Conservation (phyloP, 768 basidiomycete species). For the Amanita phalloides region DNA sequence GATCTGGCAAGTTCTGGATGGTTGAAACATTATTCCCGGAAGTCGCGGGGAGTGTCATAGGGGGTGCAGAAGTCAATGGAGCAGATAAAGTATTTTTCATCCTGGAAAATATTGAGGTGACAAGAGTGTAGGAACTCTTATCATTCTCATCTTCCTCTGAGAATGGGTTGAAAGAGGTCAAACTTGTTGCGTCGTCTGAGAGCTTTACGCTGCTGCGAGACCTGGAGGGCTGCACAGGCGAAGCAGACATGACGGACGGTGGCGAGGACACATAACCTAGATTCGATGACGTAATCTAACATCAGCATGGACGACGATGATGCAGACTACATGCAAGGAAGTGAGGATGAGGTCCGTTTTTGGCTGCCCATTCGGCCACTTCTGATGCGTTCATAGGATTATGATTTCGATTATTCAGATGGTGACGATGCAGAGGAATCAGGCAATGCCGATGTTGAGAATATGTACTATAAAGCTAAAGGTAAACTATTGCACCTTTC, state of each 20-base stretch:
- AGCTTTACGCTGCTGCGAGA: constrained; percentile 56
- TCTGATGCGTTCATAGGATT: constrained; percentile 46
- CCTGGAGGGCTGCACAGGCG: constrained; percentile 34
- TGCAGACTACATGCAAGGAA: constrained; percentile 89
- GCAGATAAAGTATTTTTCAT: constrained; percentile 73
- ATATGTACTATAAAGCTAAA: constrained; percentile 97
- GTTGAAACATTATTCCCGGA: constrained; percentile 20
- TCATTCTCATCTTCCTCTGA: constrained; percentile 90
- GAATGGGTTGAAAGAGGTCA: constrained; percentile 88
- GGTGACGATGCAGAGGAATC: constrained; percentile 74
- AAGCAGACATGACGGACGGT: constrained; percentile 14
- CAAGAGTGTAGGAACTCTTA: constrained; percentile 75
- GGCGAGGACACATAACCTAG: constrained; percentile 7
- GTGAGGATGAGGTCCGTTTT: constrained; percentile 63
- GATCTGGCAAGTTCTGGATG: constrained; percentile 26
- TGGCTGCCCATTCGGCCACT: constrained; percentile 1
- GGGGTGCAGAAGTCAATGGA: constrained; percentile 47
- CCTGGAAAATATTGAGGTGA: constrained; percentile 70
- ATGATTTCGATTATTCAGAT: constrained; percentile 95
- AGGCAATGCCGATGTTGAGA: constrained; percentile 85
- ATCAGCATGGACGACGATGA: constrained; percentile 79
- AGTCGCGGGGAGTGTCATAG: constrained; percentile 23
- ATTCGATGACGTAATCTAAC: constrained; percentile 16
- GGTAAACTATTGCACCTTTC: constrained; percentile 36
- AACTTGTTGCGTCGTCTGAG: constrained; percentile 49